Base-by-base conservation (phyloP, 2,329 filamentous ascomycete species). In the Aspergillus caelatus region DNA sequence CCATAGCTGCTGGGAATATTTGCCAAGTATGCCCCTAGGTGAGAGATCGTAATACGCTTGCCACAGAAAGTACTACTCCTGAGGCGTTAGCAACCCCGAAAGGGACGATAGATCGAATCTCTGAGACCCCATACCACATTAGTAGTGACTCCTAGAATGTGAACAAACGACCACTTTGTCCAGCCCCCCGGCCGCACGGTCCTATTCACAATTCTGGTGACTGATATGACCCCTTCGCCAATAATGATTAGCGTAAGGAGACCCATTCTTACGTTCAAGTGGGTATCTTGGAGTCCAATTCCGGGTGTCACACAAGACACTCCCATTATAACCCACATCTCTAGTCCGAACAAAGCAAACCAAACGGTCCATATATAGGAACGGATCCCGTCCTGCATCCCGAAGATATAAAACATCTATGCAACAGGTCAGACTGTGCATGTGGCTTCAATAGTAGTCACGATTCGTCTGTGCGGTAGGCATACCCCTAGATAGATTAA, bases 191-290 rank as follows among this genome's bases (percentile, higher is more conserved):
- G 73, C 62, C 72, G 74, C 26, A 79, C 75, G 62, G 80, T 83
- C 46, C 83, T 84, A 21, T 89, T 85, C 41, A 83, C 83, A 71
- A 80, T 78, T 32, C 84, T 83, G 28, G 83, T 84, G 32, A 89
- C 78, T n/a, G 85, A 83, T 45, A 89, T 88, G 19, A 88, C 85
- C 57, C 87, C 87, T 70, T 90, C 88, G 16, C 88, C 88, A 62
- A 90, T 83, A 61, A 91, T 87, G 64, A 90, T 89, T 55, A 90
- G 80, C 0, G 88, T 90, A 61, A 90, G 78, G 2, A 89, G 79
- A 14, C 83, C 85, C 82, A 90, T 85, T 11, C 89, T 83, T 69
- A 88, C 86, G 70, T 88, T 87, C 60, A 90, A 74, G 71, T 89
- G 86, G 0, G 86, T 90, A 61, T 84, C 80, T 63, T 86, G 83